Evolutionary conservation across 345 rosid species (phyloP), one percentile per base, ranked within the genome.

Genomic region (Linum trigynum): DNA sequence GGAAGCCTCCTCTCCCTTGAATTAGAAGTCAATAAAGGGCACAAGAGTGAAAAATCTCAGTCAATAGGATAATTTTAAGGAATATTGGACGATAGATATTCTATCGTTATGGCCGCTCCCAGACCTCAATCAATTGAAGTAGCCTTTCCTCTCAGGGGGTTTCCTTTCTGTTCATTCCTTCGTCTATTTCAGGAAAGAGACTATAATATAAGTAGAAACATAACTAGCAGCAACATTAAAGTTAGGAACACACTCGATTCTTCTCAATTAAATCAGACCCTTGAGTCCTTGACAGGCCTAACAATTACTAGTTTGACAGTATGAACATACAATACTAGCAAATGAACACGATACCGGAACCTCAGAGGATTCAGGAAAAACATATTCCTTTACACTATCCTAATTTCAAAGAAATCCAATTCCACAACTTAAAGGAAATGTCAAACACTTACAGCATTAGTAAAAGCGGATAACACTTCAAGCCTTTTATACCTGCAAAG

Each of bases 381-480:
- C 32, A 23, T 63, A 45, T 38, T 12, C 40, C 4, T 4, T 51
- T 3, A 48, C 2, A 48, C 14, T 15, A 8, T 5, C 51, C 15
- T 35, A 48, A 60, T 16, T 32, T 14, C 58, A 11, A 23, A 23
- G 32, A 59, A 59, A 7, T 64, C 3, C 2, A 1, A 36, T 16
- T 16, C 12, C 38, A 43, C 0, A 55, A 17, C 15, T 64, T 48
- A 59, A 38, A 38, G 51, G 39, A 67, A 76, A 66, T 61, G 59
- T 1, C 42, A 65, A 63, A 69, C 61, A 81, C 97, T 86, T 82
- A 90, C 98, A 82, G 98, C 97, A 82, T 92, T 94, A 65, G 99
- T 94, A 61, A 94, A 90, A 67, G 97, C 99, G 45, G 97, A 77
- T 73, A 94, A 73, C 69, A 90, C 96, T 83, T 92, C 97, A 66